A percentile compares a stretch with the other conserved stretches of the same genome.
phyloP scores from a whole-genome alignment of 352 stramenopile species.

The Pythium brassicae region DNA sequence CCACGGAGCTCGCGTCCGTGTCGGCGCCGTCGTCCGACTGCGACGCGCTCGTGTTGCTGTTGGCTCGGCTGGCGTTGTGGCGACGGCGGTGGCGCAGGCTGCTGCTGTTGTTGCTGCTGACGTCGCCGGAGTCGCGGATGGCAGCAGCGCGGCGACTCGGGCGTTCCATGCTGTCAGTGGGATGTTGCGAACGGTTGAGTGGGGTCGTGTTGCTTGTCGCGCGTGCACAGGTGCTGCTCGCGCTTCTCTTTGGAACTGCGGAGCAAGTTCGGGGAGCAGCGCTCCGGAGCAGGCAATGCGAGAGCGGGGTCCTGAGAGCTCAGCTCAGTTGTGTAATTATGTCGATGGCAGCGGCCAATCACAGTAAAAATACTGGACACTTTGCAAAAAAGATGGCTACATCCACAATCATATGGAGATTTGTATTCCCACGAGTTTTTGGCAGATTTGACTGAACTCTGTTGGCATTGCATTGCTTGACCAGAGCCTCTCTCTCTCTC shows the following conservation, averaged over 20 bases:
- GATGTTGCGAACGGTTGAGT: too few relatives aligned
- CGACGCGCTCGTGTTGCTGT: constrained; percentile 21
- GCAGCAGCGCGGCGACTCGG: constrained; percentile 40
- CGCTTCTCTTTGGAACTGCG: constrained; percentile 2
- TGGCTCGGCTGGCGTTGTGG: constrained; percentile 22
- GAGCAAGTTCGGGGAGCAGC: too few relatives aligned
- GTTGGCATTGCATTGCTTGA: too few relatives aligned
- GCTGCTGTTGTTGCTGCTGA: constrained; percentile 19
- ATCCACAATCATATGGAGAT: too few relatives aligned
- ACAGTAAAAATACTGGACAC: too few relatives aligned
- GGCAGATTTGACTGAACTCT: not conserved
- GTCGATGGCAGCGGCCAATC: too few relatives aligned
- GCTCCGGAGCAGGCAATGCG: not conserved
- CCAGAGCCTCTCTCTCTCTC: too few relatives aligned
- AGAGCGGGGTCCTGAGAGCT: not conserved
- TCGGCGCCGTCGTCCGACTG: constrained; percentile 56
- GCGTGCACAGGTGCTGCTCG: not conserved
- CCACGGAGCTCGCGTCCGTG: constrained; percentile 49
- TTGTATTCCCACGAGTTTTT: too few relatives aligned
- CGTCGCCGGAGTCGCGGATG: constrained; percentile 14
- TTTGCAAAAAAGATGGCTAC: too few relatives aligned
- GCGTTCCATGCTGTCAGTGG: constrained; percentile 34
- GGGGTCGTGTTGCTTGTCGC: too few relatives aligned
- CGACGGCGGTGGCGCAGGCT: constrained; percentile 35
- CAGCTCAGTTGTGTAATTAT: too few relatives aligned